Evolutionary conservation across 225 moss, liverwort and hornwort species (phyloP).

Genomic region (Climacium dendroides): DNA sequence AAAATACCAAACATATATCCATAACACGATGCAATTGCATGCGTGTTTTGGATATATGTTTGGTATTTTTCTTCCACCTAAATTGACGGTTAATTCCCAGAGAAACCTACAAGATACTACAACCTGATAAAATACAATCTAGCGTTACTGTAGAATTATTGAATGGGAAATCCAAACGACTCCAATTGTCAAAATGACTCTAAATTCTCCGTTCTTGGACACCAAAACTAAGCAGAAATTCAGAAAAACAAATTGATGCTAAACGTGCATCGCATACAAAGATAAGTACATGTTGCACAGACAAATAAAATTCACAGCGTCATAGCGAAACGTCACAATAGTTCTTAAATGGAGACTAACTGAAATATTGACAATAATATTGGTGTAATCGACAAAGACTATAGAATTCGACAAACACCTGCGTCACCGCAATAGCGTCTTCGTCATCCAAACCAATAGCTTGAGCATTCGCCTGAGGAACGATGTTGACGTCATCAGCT

Average conservation of each 20-base stretch:
- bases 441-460: background rate
- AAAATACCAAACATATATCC: background rate
- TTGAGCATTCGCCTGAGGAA: background rate
- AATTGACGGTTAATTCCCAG: background rate
- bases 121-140: background rate
- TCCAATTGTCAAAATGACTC: background rate
- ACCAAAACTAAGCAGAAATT: background rate
- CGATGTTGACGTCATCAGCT: slow-evolving; percentile 1
- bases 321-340: background rate
- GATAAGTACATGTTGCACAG: background rate
- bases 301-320: background rate
- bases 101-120: background rate
- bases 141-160: background rate
- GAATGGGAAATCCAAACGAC: background rate
- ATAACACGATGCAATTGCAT: background rate
- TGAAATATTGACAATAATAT: background rate
- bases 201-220: background rate
- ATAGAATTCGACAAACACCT: background rate
- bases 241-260: background rate
- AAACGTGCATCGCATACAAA: background rate
- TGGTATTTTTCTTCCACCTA: background rate
- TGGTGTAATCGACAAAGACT: background rate
- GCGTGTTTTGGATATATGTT: too few species aligned
- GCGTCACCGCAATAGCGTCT: background rate
- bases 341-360: background rate